phyloP scores from a whole-genome alignment of 257 asterid genomes.

The Dorcoceras hygrometricum region DNA sequence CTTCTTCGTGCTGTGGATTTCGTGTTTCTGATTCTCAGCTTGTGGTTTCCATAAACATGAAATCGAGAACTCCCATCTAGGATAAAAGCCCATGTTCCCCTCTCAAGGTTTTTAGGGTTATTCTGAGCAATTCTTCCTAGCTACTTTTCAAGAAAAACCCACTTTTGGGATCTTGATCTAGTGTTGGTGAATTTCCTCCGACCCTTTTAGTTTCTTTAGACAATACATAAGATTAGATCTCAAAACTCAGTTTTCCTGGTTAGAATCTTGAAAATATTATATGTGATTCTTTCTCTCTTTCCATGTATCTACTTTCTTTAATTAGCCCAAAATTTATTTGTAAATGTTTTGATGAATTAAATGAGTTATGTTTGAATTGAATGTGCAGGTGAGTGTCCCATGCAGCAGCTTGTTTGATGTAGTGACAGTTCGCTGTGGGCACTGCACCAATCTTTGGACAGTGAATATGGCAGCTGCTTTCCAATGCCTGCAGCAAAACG shows the following conservation, averaged over 20 bases:
- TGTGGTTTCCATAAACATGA: slow-evolving; percentile 16
- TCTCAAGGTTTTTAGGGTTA: slow-evolving; percentile 20
- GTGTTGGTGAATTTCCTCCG: neutral
- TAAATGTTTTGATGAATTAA: neutral
- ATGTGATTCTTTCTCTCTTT: neutral
- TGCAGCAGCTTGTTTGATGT: slow-evolving; percentile 71
- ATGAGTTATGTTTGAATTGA: neutral
- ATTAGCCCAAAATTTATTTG: too few relatives aligned
- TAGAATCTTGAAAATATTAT: neutral
- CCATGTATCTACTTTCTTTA: neutral
- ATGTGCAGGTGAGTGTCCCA: slow-evolving; percentile 87
- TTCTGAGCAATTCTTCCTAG: neutral
- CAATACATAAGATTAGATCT: neutral
- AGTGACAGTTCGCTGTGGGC: slow-evolving; percentile 95
- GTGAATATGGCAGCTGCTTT: slow-evolving; percentile 91
- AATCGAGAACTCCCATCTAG: neutral
- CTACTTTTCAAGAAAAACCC: neutral
- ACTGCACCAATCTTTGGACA: slow-evolving; percentile 79
- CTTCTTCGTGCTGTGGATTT: slow-evolving; percentile 20
- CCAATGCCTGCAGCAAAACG: slow-evolving; percentile 42
- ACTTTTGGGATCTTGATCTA: neutral
- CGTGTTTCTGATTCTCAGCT: neutral
- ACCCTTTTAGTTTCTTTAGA: neutral
- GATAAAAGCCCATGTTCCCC: neutral
- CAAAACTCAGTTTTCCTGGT: neutral